Base-by-base conservation (phyloP, 1,139 yeast species). In the Geotrichum macrosporum region DNA sequence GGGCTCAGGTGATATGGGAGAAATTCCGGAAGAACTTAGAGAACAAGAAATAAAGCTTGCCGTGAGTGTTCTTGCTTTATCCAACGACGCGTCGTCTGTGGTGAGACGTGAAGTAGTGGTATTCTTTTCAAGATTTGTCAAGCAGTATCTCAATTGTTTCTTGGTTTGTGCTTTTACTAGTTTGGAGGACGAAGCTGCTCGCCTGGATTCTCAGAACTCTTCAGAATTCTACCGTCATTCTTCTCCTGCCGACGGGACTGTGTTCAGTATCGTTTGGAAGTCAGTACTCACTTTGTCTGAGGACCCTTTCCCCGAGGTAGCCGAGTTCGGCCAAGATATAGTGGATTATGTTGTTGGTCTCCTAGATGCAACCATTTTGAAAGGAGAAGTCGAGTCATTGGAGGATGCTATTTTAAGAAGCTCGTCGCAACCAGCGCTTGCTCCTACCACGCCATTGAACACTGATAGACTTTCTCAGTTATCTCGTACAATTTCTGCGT, bases 191-290 rank as follows among this genome's bases (percentile, higher is more conserved):
- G 96, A 88, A 59, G 77, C 82, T 42, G 78, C 81, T 0, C 68
- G 81, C 46, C 70, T 81, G 38, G 87, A 83, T 55, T 77, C 77
- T 51, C 35, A 34, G 19, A 35, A 19, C 27, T 44, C 41, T 5
- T 78, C 84, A 3, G 81, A 78, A 51, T 84, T 80, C 46, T 76
- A 61, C 34, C 53, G 62, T 10, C 44, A 34, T 29, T 48, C 75
- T 76, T 57, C 72, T 70, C 49, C 77, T 81, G 46, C 52, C 4
- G 48, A 50, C 21, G 50, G 50, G 10, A 0, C 88, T 88, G 76
- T 87, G n/a, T 87, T 83, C 63, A 78, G 87, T 50, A 84, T 94
- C 1, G 76, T 84, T 15, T 92, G 97, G 96, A 84, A 87, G 56
- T 81, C 94, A 0, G 66, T 92, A 31, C 70, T 94, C 43, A 80